Conservation (phyloP, 805 yeast species). For the Saccharomycopsis sp. region DNA sequence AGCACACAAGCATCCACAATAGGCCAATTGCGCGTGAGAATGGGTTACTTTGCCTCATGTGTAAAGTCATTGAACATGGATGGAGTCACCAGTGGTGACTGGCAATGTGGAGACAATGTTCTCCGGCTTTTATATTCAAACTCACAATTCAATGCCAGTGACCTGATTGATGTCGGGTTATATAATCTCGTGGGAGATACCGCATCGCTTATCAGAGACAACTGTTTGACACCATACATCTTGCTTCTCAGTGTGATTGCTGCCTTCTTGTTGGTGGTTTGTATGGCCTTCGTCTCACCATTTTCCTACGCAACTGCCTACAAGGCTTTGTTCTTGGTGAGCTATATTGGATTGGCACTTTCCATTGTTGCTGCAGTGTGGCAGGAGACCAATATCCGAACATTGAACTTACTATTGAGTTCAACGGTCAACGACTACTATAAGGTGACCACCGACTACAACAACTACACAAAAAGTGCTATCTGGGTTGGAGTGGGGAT, state of each 20-base stretch:
- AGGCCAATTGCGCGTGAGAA: constrained; percentile 7
- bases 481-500: constrained; percentile 20
- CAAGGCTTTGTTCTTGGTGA: constrained; percentile 10
- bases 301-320: constrained; percentile 1
- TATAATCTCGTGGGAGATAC: constrained; percentile 17
- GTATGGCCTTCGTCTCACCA: constrained; percentile 16
- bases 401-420: constrained; percentile 15
- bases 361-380: constrained; percentile 19
- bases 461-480: constrained; percentile 14
- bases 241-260: constrained; percentile 14
- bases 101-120: constrained; percentile 18
- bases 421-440: constrained; percentile 16
- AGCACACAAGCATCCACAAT: not conserved
- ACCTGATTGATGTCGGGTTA: constrained; percentile 8
- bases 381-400: constrained; percentile 21
- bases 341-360: constrained; percentile 14
- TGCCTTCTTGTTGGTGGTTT: constrained; percentile 9
- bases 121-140: constrained; percentile 6
- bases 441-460: constrained; percentile 7
- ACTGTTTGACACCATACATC: constrained; percentile 21
- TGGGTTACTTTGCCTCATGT: constrained; percentile 20
- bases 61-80: constrained; percentile 2
- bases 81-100: not conserved
- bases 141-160: constrained; percentile 5
- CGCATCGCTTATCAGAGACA: constrained; percentile 12